These are phyloP conservation scores for Camellia oleifera DNA, from an alignment of 179 eudicot species.

Conservation along the genomic window DNA sequence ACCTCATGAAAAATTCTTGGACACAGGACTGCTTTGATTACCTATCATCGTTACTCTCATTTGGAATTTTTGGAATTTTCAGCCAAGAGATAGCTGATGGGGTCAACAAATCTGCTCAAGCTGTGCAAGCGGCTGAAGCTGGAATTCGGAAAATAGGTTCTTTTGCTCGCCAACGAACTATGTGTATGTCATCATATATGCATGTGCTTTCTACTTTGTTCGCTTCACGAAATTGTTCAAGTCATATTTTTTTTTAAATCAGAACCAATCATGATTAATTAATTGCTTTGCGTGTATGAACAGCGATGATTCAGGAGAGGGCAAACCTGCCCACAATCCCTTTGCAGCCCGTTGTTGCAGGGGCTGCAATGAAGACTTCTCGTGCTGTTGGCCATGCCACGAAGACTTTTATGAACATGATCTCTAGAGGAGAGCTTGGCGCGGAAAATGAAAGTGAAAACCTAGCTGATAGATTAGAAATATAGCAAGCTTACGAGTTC, in stretches of 20 bases:
- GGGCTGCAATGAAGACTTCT: conserved; percentile 89
- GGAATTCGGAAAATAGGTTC: conserved; percentile 80
- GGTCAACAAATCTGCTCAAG: conserved; percentile 84
- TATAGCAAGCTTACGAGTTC: not conserved
- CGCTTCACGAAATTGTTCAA: not conserved
- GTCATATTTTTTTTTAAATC: not conserved
- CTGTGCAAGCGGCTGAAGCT: conserved; percentile 87
- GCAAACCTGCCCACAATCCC: conserved; percentile 75
- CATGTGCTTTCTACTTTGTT: conserved; percentile 7
- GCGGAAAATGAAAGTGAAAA: conserved; percentile 32
- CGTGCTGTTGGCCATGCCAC: conserved; percentile 72
- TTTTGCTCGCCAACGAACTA: conserved; percentile 70
- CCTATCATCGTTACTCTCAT: not conserved
- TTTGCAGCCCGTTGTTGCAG: conserved; percentile 67
- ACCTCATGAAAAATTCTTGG: no score
- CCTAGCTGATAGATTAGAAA: conserved; percentile 19
- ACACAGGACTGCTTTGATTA: not conserved
- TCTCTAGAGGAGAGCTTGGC: conserved; percentile 46
- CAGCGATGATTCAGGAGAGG: conserved; percentile 91
- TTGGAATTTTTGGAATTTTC: conserved; percentile 1
- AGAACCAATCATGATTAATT: not conserved
- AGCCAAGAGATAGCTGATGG: conserved; percentile 92
- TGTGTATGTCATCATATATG: conserved; percentile 42
- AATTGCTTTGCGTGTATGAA: conserved; percentile 9
- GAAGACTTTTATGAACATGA: conserved; percentile 49